Conservation (phyloP, 768 basidiomycete genomes). For the Dioszegia aurantiaca region DNA sequence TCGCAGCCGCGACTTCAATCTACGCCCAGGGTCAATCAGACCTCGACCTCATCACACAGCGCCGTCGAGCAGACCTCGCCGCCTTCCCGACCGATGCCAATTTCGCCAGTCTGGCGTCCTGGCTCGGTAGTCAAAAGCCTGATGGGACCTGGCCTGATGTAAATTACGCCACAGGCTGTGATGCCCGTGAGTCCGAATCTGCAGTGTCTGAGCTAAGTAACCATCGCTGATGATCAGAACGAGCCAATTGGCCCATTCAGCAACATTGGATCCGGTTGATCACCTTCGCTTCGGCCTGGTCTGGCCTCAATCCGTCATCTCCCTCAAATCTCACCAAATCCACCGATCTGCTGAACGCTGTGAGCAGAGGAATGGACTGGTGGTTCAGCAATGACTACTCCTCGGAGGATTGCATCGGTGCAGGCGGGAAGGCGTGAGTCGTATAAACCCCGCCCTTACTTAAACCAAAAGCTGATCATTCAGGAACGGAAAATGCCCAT, state of each 20-base stretch:
- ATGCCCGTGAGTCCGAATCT: conserved; percentile 53
- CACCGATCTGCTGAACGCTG: conserved; percentile 52
- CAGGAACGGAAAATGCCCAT: conserved; percentile 57
- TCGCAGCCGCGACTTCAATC: neutral
- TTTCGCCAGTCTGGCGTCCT: conserved; percentile 7
- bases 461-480: neutral
- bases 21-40: neutral
- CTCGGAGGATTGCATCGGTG: conserved; percentile 59
- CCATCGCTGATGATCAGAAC: conserved; percentile 46
- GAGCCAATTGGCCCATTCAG: conserved; percentile 70
- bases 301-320: conserved; percentile 8
- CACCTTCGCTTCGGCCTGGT: conserved; percentile 20
- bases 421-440: conserved; percentile 55
- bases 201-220: neutral
- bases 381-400: conserved; percentile 67
- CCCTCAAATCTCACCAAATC: conserved; percentile 24
- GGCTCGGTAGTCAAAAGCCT: conserved; percentile 16
- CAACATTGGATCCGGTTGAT: conserved; percentile 56
- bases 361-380: conserved; percentile 59
- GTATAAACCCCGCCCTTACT: neutral
- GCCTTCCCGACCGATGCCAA: conserved; percentile 14
- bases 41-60: conserved; percentile 8
- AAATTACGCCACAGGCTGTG: conserved; percentile 65
- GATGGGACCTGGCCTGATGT: conserved; percentile 53
- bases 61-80: conserved; percentile 22